Evolutionary conservation across 2,329 filamentous ascomycete genomes (phyloP).

Genomic region (Sporothrix inflata): DNA sequence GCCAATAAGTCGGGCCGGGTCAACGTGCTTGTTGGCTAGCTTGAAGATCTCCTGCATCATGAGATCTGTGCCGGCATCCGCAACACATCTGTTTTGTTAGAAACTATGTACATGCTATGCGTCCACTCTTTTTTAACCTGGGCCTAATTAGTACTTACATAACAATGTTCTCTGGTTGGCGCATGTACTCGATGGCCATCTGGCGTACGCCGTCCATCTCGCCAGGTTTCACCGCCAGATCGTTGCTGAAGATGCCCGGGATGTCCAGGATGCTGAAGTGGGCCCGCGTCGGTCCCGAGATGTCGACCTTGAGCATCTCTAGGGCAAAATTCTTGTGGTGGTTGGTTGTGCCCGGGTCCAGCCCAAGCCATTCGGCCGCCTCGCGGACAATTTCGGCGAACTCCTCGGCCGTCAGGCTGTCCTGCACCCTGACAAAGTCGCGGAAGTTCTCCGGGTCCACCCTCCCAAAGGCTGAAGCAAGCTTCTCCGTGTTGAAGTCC

Average conservation of each 20-base stretch:
- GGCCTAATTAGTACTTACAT: not conserved
- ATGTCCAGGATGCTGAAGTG: not conserved
- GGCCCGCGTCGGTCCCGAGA: not conserved
- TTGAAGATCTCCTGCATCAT: slow-evolving; percentile 20
- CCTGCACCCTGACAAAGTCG: not conserved
- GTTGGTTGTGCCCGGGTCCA: not conserved
- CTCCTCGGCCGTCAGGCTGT: not conserved
- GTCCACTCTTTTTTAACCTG: not conserved
- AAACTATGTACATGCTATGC: not conserved
- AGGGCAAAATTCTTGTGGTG: not conserved
- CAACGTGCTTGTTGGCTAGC: slow-evolving; percentile 9
- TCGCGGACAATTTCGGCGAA: not conserved
- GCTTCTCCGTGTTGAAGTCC: not conserved
- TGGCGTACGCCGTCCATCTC: not conserved
- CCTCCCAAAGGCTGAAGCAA: not conserved
- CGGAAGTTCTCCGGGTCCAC: not conserved
- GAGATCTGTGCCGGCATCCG: slow-evolving; percentile 16
- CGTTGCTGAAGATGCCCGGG: slow-evolving; percentile 4
- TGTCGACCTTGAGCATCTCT: not conserved
- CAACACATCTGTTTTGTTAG: not conserved
- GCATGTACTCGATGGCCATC: not conserved
- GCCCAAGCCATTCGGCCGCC: not conserved
- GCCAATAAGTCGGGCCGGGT: slow-evolving; percentile 1
- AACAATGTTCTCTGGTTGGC: not conserved
- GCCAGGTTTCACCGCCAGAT: not conserved